Base-by-base conservation (phyloP, 495 filamentous ascomycete genomes). In the Penicillium canescens region DNA sequence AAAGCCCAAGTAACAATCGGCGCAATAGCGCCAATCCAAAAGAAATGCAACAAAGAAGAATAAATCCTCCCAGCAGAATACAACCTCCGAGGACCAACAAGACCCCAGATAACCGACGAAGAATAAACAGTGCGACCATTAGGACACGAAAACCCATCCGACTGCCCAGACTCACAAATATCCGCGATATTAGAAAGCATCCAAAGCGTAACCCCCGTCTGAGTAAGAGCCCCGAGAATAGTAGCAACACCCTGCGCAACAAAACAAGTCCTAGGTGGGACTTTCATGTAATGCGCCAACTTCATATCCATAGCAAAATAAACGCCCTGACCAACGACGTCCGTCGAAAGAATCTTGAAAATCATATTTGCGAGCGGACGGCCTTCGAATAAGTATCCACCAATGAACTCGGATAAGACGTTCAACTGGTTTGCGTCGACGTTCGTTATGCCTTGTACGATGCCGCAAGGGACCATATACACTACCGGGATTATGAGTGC, bases 361-460 rank as follows among this genome's bases (percentile, higher is more conserved):
- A 70, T 61, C 72, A 77, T 74, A 13, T 71, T 73, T 3, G 69
- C 74, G 10, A 75, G 59, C 28, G 55, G 60, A 9, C 46, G 52
- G 6, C 56, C 60, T 48, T 62, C 60, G 41, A 74, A 69, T 51
- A 75, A 57, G 42, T 75, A 77, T 54, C 60, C 60, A 4, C 56
- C 60, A 4, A 62, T 45, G 45, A 76, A 73, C 35, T 74, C 68
- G 20, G 66, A 59, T 21, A 78, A 59, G 9, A 78, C 71, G 38
- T 75, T 76, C 4, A 78, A 44, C 61, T 71, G 56, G 63, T 82
- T 87, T 54, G 80, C 86, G 59, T 91, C 86, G 47, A 91, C 89
- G 65, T 94, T 93, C 16, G 90, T 92, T 55, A 93, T 90, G 3
- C 89, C 90, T 82, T 91, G 91, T 45, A 93, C 83, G 42, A 93